These are phyloP conservation scores for Podaxis carcinomalis DNA, from an alignment of 768 basidiomycete genomes.

Conservation along the genomic window DNA sequence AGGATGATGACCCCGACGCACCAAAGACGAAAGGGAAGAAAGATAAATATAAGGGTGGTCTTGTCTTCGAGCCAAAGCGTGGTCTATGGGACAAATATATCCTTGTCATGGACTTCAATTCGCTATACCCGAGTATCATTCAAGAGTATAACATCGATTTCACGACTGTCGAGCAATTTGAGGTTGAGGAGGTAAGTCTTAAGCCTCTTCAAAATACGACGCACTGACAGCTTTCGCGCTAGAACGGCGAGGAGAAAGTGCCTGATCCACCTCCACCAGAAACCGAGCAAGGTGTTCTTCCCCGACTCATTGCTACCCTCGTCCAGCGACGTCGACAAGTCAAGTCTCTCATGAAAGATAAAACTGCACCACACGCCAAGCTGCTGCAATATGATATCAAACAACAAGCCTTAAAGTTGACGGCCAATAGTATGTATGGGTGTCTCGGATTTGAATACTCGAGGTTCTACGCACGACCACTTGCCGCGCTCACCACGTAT, in stretches of 20 bases:
- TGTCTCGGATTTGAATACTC: slow-evolving; percentile 98
- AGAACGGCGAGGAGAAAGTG: slow-evolving; percentile 74
- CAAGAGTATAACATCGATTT: slow-evolving; percentile 99
- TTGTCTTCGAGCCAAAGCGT: slow-evolving; percentile 95
- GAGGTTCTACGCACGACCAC: slow-evolving; percentile 90
- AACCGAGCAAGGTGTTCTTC: slow-evolving; percentile 83
- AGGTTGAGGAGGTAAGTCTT: slow-evolving; percentile 48
- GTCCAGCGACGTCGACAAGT: slow-evolving; percentile 88
- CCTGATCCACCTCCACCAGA: slow-evolving; percentile 81
- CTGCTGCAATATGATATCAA: slow-evolving; percentile 95
- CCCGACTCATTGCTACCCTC: slow-evolving; percentile 94
- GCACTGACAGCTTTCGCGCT: slow-evolving; percentile 1
- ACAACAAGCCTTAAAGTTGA: slow-evolving; percentile 94
- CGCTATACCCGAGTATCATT: slow-evolving; percentile 97
- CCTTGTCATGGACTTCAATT: slow-evolving; percentile 99
- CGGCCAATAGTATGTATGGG: slow-evolving; percentile 99
- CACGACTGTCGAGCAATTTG: slow-evolving; percentile 82
- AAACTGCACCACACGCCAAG: slow-evolving; percentile 63
- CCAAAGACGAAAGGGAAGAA: slow-evolving; percentile 64
- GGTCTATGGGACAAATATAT: slow-evolving; percentile 96
- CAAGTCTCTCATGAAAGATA: slow-evolving; percentile 93
- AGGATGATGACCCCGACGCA: slow-evolving; percentile 39
- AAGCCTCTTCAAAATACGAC: neutral
- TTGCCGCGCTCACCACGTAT: slow-evolving; percentile 96
- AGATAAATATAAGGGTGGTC: slow-evolving; percentile 98